Conservation (phyloP, 352 stramenopile species). For the Saprolegnia parasitica region DNA sequence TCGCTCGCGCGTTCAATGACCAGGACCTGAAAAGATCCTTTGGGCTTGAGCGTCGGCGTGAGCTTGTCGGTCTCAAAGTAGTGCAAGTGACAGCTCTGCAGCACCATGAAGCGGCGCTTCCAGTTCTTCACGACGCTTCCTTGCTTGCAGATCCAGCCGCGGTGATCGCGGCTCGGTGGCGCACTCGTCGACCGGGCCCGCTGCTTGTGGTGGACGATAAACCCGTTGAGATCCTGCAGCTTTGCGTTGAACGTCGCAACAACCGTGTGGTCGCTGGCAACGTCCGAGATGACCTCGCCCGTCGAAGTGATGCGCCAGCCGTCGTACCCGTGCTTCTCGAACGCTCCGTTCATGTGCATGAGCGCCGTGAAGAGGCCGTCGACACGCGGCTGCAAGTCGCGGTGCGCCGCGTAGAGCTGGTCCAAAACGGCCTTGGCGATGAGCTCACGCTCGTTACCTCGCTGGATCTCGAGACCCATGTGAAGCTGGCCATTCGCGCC, state of each 20-base stretch:
- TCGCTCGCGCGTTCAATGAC: background rate
- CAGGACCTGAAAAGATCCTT: background rate
- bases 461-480: background rate
- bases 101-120: constrained; percentile 83
- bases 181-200: background rate
- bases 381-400: background rate
- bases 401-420: background rate
- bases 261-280: background rate
- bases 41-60: constrained; percentile 31
- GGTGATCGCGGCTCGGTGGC: background rate
- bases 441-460: background rate
- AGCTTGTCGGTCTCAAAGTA: constrained; percentile 77
- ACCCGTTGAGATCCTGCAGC: background rate
- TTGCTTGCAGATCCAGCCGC: constrained; percentile 80
- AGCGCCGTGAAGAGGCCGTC: background rate
- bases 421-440: background rate
- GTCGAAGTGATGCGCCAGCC: background rate
- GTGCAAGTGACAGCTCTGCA: constrained; percentile 61
- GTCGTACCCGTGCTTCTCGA: background rate
- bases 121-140: constrained; percentile 75
- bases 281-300: background rate
- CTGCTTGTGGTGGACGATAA: background rate
- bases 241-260: constrained; percentile 7
- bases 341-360: background rate
- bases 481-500: background rate